Evolutionary conservation across 495 filamentous ascomycete species (phyloP), one percentile per base, ranked within the genome.

Genomic region (Aspergillus sparsus): DNA sequence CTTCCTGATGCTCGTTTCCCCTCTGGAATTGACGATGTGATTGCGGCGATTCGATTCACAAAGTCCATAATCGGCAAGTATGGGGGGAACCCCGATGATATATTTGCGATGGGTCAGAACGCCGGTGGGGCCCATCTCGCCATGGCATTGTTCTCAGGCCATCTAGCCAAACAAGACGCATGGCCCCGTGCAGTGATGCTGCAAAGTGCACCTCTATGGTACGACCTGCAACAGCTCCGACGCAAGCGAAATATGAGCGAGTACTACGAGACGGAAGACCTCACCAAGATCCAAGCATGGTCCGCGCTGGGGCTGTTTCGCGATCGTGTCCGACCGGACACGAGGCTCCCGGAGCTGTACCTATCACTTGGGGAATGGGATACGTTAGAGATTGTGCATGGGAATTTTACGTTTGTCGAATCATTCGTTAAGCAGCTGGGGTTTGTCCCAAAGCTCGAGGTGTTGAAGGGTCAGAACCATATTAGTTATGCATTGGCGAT

Each of bases 401-500:
- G 53, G 13, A 56, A 56, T 44, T 45, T 56, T 12, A 44, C 21
- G 35, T 56, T 56, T 32, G 18, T 56, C 36, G 18, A 44, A 45
- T 21, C 10, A 1, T 45, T 21, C n/a, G 21, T 12, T 2, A 42
- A 21, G 6, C 18, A 44, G 35, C 35, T 34, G 36, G 18, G 27
- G 10, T 37, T 34, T 21, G 36, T 56, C 12, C 35, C 53, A 6
- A 15, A 27, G 36, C 21, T 56, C 4, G 53, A 56, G 39, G 53
- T 56, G 6, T 45, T 56, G n/a, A 31, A 10, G 35, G 39, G 53
- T 13, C 53, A 56, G n/a, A 56, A 56, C 21, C 53, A 56, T 44
- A 44, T 56, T 10, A 56, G 53, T 31, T 56, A 56, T 37, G 35
- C 35, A 13, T 31, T 56, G 37, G 35, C 53, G 7, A 45, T 56